These are phyloP conservation scores for Calonectria ilicicola DNA, from an alignment of 2,329 filamentous ascomycete genomes.

Conservation along the genomic window DNA sequence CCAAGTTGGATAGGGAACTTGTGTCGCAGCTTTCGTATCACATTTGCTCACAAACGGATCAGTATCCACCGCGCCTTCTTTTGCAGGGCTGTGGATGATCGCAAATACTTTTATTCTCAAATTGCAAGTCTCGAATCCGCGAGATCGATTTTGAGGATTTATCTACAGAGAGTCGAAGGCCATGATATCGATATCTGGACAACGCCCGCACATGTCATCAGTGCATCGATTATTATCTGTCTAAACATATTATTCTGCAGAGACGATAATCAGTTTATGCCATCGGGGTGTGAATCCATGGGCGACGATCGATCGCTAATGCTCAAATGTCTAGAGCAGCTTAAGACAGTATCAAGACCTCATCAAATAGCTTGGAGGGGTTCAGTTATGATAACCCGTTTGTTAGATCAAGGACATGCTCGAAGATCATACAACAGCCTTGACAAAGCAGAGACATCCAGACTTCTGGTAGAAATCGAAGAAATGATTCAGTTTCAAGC, in stretches of 20 bases:
- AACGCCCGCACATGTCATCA: background rate
- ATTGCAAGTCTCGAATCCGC: background rate
- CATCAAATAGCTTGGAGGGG: background rate
- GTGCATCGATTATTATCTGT: background rate
- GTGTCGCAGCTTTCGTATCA: background rate
- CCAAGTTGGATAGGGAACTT: background rate
- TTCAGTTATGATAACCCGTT: background rate
- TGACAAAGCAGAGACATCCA: background rate
- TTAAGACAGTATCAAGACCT: background rate
- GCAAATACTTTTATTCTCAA: background rate
- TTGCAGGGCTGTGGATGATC: background rate
- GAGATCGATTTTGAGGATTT: background rate
- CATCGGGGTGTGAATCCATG: background rate
- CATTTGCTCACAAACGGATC: background rate
- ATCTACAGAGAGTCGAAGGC: background rate
- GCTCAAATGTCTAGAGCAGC: background rate
- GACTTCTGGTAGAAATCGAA: background rate
- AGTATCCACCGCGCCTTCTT: background rate
- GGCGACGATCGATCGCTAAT: background rate
- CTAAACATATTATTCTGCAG: background rate
- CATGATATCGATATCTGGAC: background rate
- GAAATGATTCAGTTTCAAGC: background rate
- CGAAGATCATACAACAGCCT: background rate
- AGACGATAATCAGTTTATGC: background rate
- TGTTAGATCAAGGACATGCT: background rate